Conservation (phyloP, 2,329 filamentous ascomycete species). For the Elsinoe fawcettii region DNA sequence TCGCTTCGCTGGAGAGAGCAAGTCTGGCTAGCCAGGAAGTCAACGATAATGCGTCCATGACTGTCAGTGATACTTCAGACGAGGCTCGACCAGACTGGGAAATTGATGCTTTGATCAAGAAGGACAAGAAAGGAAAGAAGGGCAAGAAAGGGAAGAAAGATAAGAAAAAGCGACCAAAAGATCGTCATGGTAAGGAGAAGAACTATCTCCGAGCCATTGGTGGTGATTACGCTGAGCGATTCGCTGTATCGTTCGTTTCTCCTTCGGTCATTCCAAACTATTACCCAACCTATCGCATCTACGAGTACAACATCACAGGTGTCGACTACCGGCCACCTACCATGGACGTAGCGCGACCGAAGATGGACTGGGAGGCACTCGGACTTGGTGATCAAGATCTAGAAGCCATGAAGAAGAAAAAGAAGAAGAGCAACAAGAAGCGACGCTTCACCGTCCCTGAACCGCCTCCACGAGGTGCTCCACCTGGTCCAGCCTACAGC, state of each 20-base stretch:
- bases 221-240: conserved; percentile 76
- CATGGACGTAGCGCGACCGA: conserved; percentile 23
- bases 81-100: conserved; percentile 19
- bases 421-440: conserved; percentile 47
- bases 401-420: conserved; percentile 20
- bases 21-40: background rate
- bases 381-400: conserved; percentile 10
- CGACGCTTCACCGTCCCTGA: conserved; percentile 51
- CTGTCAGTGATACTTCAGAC: conserved; percentile 11
- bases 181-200: conserved; percentile 44
- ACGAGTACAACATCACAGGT: conserved; percentile 86
- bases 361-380: background rate
- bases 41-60: background rate
- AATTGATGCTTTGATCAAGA: conserved; percentile 21
- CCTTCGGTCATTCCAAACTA: conserved; percentile 74
- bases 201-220: conserved; percentile 61
- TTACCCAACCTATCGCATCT: conserved; percentile 79
- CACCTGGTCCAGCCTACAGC: conserved; percentile 84
- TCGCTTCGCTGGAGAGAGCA: background rate
- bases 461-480: conserved; percentile 61
- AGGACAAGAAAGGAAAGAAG: conserved; percentile 17
- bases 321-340: conserved; percentile 45
- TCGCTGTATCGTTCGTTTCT: conserved; percentile 69
- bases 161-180: conserved; percentile 35
- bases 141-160: conserved; percentile 25